phyloP scores from a whole-genome alignment of 1,139 yeast genomes.

The Groenewaldozyma sp. region DNA sequence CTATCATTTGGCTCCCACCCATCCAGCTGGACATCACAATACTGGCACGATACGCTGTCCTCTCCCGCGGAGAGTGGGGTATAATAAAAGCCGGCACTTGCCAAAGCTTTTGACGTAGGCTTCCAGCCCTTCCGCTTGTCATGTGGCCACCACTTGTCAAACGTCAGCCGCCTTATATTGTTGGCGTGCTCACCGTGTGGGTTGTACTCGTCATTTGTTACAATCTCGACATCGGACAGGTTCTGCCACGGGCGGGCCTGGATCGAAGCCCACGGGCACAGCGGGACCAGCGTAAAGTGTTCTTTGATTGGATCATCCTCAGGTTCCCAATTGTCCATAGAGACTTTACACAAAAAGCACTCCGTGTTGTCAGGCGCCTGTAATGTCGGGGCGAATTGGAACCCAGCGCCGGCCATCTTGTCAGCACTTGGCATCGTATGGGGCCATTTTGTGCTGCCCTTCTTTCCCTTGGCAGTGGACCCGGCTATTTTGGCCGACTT shows the following conservation, averaged over 20 bases:
- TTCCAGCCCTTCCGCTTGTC: slow-evolving; percentile 34
- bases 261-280: slow-evolving; percentile 38
- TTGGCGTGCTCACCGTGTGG: slow-evolving; percentile 34
- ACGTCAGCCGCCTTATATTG: slow-evolving; percentile 43
- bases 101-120: slow-evolving; percentile 42
- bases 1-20: slow-evolving; percentile 67
- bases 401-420: slow-evolving; percentile 55
- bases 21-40: slow-evolving; percentile 59
- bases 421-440: slow-evolving; percentile 23
- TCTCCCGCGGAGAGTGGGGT: slow-evolving; percentile 52
- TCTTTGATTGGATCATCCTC: slow-evolving; percentile 31
- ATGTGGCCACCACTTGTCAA: slow-evolving; percentile 56
- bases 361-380: slow-evolving; percentile 40
- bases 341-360: slow-evolving; percentile 51
- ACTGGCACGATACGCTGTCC: slow-evolving; percentile 62
- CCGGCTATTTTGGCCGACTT: slow-evolving; percentile 17
- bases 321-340: slow-evolving; percentile 32
- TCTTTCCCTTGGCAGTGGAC: slow-evolving; percentile 18
- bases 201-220: slow-evolving; percentile 21
- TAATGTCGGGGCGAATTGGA: slow-evolving; percentile 50
- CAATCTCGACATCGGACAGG: slow-evolving; percentile 3
- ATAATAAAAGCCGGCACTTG: slow-evolving; percentile 62
- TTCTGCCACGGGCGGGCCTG: slow-evolving; percentile 20
- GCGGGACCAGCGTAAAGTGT: slow-evolving; percentile 41
- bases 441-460: slow-evolving; percentile 24